Conservation (phyloP, 2,329 filamentous ascomycete species). For the Fusarium beomiforme region DNA sequence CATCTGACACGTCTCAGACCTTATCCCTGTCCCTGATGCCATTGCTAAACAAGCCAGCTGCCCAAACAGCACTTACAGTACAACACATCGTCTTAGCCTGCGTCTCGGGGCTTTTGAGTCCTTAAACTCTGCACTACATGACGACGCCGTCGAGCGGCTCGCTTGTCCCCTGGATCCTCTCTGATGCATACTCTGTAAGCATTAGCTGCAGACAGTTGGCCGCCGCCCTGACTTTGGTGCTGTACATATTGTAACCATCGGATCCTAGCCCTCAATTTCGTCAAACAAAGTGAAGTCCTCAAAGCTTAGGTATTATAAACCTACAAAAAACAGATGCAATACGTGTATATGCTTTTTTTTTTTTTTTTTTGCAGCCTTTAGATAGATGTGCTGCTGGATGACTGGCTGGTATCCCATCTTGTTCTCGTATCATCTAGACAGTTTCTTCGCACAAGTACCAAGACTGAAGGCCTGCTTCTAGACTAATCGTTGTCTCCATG, state of each 20-base stretch:
- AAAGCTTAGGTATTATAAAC: too few species aligned
- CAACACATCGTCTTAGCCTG: slow-evolving; percentile 28
- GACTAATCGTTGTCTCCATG: slow-evolving; percentile 39
- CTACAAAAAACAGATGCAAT: too few species aligned
- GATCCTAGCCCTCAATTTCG: not conserved
- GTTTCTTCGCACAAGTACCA: not conserved
- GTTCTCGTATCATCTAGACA: not conserved
- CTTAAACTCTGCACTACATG: slow-evolving; percentile 34
- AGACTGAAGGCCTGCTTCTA: slow-evolving; percentile 25
- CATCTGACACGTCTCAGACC: slow-evolving; percentile 34
- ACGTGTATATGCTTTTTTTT: too few species aligned
- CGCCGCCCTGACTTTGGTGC: slow-evolving; percentile 12
- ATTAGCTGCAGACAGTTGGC: slow-evolving; percentile 36
- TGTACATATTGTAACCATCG: not conserved
- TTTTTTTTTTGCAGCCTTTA: too few species aligned
- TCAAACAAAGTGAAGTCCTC: not conserved
- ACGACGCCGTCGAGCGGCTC: slow-evolving; percentile 34
- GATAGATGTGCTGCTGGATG: not conserved
- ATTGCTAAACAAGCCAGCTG: slow-evolving; percentile 14
- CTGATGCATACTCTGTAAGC: slow-evolving; percentile 18
- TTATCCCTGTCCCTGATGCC: slow-evolving; percentile 20
- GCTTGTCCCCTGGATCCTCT: slow-evolving; percentile 22
- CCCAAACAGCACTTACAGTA: slow-evolving; percentile 23
- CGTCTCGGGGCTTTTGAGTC: slow-evolving; percentile 30
- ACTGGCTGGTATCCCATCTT: too few species aligned